A percentile compares a stretch with the other conserved stretches of the same genome.
These are phyloP conservation scores for Sporisorium scitamineum DNA, from an alignment of 1,284 basidiomycete genomes.

Conservation along the genomic window DNA sequence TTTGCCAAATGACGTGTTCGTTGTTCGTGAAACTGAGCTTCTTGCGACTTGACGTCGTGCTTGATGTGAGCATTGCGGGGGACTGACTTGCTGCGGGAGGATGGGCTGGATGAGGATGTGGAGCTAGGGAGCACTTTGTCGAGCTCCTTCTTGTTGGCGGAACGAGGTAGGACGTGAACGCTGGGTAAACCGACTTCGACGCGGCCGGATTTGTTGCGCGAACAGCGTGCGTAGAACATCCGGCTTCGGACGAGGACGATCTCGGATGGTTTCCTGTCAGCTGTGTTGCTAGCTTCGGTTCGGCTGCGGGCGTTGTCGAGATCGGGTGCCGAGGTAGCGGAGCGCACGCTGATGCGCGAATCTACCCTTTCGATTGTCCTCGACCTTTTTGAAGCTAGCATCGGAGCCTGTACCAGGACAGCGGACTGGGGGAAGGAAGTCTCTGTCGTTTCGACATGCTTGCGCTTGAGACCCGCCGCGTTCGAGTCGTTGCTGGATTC, in stretches of 20 bases:
- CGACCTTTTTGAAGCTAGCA: conserved; percentile 5
- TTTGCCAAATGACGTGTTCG: conserved; percentile 78
- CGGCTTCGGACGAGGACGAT: conserved; percentile 75
- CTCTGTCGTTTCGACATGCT: conserved; percentile 12
- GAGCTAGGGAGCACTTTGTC: conserved; percentile 34
- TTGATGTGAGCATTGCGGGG: conserved; percentile 1
- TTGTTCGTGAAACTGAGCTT: conserved; percentile 31
- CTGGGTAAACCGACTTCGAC: conserved; percentile 76
- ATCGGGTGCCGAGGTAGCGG: conserved; percentile 15
- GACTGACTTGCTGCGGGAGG: neutral
- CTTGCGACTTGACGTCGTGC: neutral
- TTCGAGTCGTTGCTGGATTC: neutral
- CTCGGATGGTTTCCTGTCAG: conserved; percentile 70
- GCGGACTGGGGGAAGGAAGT: neutral
- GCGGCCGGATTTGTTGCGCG: conserved; percentile 72
- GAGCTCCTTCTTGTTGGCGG: conserved; percentile 25
- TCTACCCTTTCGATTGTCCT: conserved; percentile 18
- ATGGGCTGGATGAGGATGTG: neutral
- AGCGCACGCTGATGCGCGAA: conserved; percentile 21
- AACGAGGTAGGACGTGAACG: conserved; percentile 69
- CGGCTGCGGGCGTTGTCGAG: neutral
- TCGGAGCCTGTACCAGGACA: neutral
- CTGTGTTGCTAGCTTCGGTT: neutral
- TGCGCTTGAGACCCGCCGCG: conserved; percentile 9
- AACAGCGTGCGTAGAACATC: conserved; percentile 79